These are phyloP conservation scores for Kitagawia praeruptora DNA, from an alignment of 129 eudicot genomes.

Conservation along the genomic window DNA sequence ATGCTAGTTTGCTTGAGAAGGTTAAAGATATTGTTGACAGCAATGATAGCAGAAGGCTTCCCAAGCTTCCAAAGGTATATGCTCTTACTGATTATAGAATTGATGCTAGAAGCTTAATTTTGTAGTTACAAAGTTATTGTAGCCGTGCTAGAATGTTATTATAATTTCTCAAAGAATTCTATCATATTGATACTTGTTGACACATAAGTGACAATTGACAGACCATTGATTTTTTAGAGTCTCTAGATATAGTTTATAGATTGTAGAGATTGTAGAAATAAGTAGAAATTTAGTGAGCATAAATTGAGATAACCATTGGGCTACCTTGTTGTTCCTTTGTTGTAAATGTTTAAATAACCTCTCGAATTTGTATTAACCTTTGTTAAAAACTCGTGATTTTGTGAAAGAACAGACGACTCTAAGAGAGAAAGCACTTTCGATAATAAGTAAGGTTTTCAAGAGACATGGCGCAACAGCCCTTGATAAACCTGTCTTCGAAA, in stretches of 20 bases:
- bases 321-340: background rate
- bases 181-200: background rate
- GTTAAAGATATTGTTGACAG: slow-evolving; percentile 81
- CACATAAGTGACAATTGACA: background rate
- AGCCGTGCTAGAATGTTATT: background rate
- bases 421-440: slow-evolving; percentile 72
- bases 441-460: slow-evolving; percentile 58
- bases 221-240: background rate
- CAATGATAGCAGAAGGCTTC: slow-evolving; percentile 89
- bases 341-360: background rate
- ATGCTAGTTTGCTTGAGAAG: slow-evolving; percentile 38
- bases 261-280: background rate
- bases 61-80: slow-evolving; percentile 86
- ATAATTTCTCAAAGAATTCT: background rate
- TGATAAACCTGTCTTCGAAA: slow-evolving; percentile 93
- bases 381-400: slow-evolving; percentile 92
- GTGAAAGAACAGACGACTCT: slow-evolving; percentile 89
- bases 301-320: background rate
- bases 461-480: slow-evolving; percentile 87
- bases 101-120: background rate
- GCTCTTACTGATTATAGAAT: no score
- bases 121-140: background rate
- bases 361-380: background rate
- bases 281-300: background rate
- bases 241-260: background rate